Percentiles rank a stretch among this genome's conserved stretches.
Conservation (phyloP, 495 filamentous ascomycete species). For the Glonium stellatum region DNA sequence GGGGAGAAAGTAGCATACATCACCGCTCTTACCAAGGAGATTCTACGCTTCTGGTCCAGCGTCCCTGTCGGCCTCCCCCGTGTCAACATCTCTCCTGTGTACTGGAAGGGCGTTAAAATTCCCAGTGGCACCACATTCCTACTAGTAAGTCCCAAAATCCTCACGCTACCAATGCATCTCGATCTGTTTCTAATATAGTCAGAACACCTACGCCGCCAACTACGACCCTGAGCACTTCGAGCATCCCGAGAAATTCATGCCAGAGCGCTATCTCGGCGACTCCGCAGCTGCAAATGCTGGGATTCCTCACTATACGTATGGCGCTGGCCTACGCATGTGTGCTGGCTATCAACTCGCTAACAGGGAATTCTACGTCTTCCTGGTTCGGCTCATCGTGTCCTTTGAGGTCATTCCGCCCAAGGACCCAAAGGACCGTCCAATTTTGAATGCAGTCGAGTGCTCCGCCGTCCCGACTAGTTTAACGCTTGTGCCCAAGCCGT, state of each 20-base stretch:
- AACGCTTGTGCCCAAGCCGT: slow-evolving; percentile 6
- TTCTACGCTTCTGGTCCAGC: slow-evolving; percentile 51
- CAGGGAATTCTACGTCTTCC: slow-evolving; percentile 54
- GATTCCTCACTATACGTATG: slow-evolving; percentile 55
- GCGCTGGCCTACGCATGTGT: slow-evolving; percentile 58
- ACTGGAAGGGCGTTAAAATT: slow-evolving; percentile 51
- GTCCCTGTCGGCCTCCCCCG: slow-evolving; percentile 49
- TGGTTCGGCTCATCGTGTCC: slow-evolving; percentile 51
- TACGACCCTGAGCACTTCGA: slow-evolving; percentile 54
- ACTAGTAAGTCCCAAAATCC: neutral
- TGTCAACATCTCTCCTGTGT: slow-evolving; percentile 51
- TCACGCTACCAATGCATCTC: neutral
- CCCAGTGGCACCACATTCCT: slow-evolving; percentile 56
- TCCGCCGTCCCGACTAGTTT: slow-evolving; percentile 2
- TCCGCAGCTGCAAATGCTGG: slow-evolving; percentile 41
- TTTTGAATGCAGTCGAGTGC: neutral
- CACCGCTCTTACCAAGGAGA: slow-evolving; percentile 43
- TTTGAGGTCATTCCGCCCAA: slow-evolving; percentile 44
- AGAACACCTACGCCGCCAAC: slow-evolving; percentile 57
- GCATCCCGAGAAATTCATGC: slow-evolving; percentile 45
- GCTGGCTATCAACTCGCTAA: slow-evolving; percentile 56
- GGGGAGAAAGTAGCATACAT: slow-evolving; percentile 33
- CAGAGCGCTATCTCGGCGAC: slow-evolving; percentile 52
- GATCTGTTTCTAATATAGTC: neutral
- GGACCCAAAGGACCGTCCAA: slow-evolving; percentile 8